These are phyloP conservation scores for Monilinia fructigena DNA, from an alignment of 2,329 filamentous ascomycete species.

Conservation along the genomic window DNA sequence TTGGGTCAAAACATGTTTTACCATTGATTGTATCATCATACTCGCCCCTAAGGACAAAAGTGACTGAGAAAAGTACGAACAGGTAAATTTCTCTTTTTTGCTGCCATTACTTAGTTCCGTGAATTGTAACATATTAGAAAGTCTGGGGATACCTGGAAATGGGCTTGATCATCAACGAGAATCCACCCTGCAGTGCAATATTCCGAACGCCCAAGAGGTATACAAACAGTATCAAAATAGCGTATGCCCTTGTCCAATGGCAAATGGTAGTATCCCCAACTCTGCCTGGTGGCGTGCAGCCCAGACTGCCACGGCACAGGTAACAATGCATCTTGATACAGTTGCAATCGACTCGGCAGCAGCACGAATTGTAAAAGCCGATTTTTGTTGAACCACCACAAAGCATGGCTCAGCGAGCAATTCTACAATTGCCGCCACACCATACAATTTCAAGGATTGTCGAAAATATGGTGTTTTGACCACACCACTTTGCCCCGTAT, in stretches of 20 bases:
- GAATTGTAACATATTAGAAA: neutral
- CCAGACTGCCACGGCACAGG: slow-evolving; percentile 69
- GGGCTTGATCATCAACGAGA: slow-evolving; percentile 62
- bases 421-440: slow-evolving; percentile 63
- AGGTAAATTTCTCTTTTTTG: slow-evolving; percentile 29
- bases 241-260: slow-evolving; percentile 78
- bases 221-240: slow-evolving; percentile 62
- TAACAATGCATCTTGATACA: slow-evolving; percentile 70
- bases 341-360: slow-evolving; percentile 81
- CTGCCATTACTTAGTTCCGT: slow-evolving; percentile 12
- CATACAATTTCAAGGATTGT: slow-evolving; percentile 55
- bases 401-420: slow-evolving; percentile 86
- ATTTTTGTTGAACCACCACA: slow-evolving; percentile 77
- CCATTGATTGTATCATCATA: slow-evolving; percentile 80
- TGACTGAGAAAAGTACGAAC: slow-evolving; percentile 59
- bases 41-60: slow-evolving; percentile 74
- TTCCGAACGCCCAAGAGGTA: slow-evolving; percentile 64
- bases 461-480: slow-evolving; percentile 61
- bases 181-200: slow-evolving; percentile 57
- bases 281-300: slow-evolving; percentile 53
- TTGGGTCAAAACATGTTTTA: slow-evolving; percentile 93
- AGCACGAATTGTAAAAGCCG: slow-evolving; percentile 78
- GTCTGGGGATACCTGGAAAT: slow-evolving; percentile 39
- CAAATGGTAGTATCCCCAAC: slow-evolving; percentile 82
- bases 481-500: slow-evolving; percentile 48